Base-by-base conservation (phyloP, 352 stramenopile species). In the Globisporangium middletonii region DNA sequence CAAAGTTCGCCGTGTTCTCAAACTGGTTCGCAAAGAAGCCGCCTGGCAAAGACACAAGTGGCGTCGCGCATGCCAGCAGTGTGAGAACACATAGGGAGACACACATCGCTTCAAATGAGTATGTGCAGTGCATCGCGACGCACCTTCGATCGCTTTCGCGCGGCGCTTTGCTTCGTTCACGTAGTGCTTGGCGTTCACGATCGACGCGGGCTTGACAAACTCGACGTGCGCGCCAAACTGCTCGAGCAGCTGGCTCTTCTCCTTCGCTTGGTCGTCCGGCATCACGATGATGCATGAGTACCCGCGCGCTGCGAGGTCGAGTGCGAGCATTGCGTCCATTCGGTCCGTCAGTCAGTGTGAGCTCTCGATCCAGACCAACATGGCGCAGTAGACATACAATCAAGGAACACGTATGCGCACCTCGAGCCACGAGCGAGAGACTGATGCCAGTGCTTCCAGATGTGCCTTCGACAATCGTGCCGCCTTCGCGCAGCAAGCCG, bases 21-120 rank as follows among this genome's bases (percentile, higher is more conserved):
- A 99, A 99, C 68, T 99, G 97, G 67, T 99, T 89, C 41, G 97
- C 88, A 69, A 99, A 99, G 55, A 97, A 94, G 8, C 87, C 95
- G 28, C 88, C 86, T 91, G 53, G 1, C 23, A 51, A 48, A 12
- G 28, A 28, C 27, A 49, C 11, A 1, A 3, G 47, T 18, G 26
- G 37, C 28, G 26, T 5, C 12, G 8, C 18, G 30, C 44, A 57
- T 49, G 23, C 52, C 11, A 55, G 12, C 19, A 60, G 13, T 9
- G 52, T 19, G 30, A 38, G 13, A 18, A 23, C 33, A 57, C 1
- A 33, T 23, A 35, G 27, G n/a, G 12, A 50, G 1, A 15, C 26
- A 13, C 23, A 23, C 23, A 23, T 23, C 23, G 3, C 1, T 15
- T 33, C 8, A 19, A 2, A 4, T 23, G 41, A 2, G n/a, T n/a